Conservation (phyloP, 192 early-diverging fungal species). For the Oehlia diaphana region DNA sequence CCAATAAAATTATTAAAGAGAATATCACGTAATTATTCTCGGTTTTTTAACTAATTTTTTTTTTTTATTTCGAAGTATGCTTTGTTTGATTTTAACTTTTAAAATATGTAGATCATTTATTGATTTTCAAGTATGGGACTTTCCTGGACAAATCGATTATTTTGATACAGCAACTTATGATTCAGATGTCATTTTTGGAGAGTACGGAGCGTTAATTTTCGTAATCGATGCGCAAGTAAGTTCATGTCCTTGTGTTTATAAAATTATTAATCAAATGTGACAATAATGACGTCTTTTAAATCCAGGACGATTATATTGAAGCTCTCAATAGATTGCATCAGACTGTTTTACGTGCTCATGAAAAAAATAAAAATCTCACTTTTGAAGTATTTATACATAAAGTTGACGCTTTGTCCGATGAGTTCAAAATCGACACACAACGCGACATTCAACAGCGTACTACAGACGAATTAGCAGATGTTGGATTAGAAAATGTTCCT, state of each 20-base stretch:
- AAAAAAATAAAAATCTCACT: slow-evolving; percentile 78
- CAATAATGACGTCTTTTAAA: background rate
- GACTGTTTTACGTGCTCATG: slow-evolving; percentile 73
- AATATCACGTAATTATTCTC: slow-evolving; percentile 55
- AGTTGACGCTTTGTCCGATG: slow-evolving; percentile 93
- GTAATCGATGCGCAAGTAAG: slow-evolving; percentile 92
- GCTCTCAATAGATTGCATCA: slow-evolving; percentile 72
- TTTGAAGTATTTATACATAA: slow-evolving; percentile 98
- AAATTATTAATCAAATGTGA: slow-evolving; percentile 10
- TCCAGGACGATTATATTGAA: slow-evolving; percentile 79
- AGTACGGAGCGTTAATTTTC: slow-evolving; percentile 81
- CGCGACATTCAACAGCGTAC: slow-evolving; percentile 92
- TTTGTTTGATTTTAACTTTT: too few species aligned
- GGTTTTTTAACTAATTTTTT: background rate
- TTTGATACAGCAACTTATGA: slow-evolving; percentile 66
- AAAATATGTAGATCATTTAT: slow-evolving; percentile 62
- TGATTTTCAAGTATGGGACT: slow-evolving; percentile 89
- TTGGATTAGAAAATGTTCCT: slow-evolving; percentile 73
- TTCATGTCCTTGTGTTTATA: background rate
- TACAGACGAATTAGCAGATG: slow-evolving; percentile 80
- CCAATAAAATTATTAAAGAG: slow-evolving; percentile 69
- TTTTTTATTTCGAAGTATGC: background rate
- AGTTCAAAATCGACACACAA: slow-evolving; percentile 95
- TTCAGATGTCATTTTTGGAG: slow-evolving; percentile 63
- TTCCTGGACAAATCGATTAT: slow-evolving; percentile 86